Percentiles rank a stretch among this genome's conserved stretches.
These are phyloP conservation scores for Salvia splendens DNA, from an alignment of 257 asterid species.

Conservation along the genomic window DNA sequence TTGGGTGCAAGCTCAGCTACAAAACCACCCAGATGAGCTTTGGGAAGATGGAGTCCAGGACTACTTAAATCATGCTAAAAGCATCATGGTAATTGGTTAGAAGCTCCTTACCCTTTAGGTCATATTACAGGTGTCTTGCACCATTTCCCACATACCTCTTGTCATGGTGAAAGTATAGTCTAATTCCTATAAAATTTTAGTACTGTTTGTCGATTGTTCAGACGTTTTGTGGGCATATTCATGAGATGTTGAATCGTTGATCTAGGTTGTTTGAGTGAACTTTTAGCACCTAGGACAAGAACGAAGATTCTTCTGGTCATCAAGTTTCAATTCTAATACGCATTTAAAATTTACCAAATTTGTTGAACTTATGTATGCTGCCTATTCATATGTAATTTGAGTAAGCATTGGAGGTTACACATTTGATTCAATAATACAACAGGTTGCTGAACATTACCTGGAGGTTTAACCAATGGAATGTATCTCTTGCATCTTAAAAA, in stretches of 20 bases:
- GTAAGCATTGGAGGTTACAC: no score
- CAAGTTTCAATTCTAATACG: background rate
- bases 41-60: slow-evolving; percentile 97
- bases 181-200: background rate
- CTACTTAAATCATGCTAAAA: slow-evolving; percentile 76
- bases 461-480: background rate
- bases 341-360: background rate
- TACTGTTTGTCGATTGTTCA: background rate
- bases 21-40: slow-evolving; percentile 94
- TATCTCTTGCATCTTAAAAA: background rate
- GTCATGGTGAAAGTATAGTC: background rate
- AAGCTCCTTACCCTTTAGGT: slow-evolving; percentile 21
- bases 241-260: background rate
- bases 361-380: no score
- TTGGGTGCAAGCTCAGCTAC: slow-evolving; percentile 85
- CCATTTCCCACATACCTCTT: background rate
- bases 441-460: background rate
- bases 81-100: slow-evolving; percentile 63
- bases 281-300: background rate
- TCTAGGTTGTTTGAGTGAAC: background rate
- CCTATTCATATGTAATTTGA: no score
- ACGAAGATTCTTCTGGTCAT: background rate
- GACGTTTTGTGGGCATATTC: background rate
- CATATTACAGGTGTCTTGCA: slow-evolving; percentile 15
- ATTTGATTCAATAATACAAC: no score